Base-by-base conservation (phyloP, 306 rosid species). In the Cucurbita pepo region DNA sequence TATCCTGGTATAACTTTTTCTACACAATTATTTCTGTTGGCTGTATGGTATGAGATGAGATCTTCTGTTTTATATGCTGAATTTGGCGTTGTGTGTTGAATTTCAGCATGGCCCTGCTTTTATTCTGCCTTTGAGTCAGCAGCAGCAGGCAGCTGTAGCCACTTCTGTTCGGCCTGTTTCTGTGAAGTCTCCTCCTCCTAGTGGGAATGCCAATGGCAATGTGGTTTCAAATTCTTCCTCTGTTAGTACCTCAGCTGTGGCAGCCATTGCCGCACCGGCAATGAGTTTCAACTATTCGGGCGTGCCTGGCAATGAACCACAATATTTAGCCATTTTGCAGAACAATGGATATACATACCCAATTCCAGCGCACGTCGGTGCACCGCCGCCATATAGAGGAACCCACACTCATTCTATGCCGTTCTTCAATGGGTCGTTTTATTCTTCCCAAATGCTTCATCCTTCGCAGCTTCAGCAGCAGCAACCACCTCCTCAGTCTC, bases 241-340 rank as follows among this genome's bases (percentile, higher is more conserved):
- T 0, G 76, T 78, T 0, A 79, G 77, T 75, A 81, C 80, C 14
- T 37, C 93, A 1, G 88, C 76, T 0, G 52, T 89, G 0, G 88
- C 84, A 19, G 76, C 90, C 10, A 79, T 85, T 13, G 38, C 86
- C 18, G 81, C 93, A 11, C 92, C 95, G 19, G 75, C 95, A 10
- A 84, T 95, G 96, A 91, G 90, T 76, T 95, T 89, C 88, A 91
- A 88, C 80, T 95, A 88, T 81, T 87, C 99, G 19, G 86, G 80
- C 71, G 74, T 92, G 81, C 59, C 95, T 22, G 95, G 86, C 69
- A 89, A 77, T 70, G 99, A 95, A 78, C 77, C 96, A 69, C 99
- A 82, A 79, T 95, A 87, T 85, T 73, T 95, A 79, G 99, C 99
- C 4, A 89, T 95, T 75, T 79, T 91, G 84, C 96, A 83, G 83